Base-by-base conservation (phyloP, 306 rosid species). In the Argentina anserina region DNA sequence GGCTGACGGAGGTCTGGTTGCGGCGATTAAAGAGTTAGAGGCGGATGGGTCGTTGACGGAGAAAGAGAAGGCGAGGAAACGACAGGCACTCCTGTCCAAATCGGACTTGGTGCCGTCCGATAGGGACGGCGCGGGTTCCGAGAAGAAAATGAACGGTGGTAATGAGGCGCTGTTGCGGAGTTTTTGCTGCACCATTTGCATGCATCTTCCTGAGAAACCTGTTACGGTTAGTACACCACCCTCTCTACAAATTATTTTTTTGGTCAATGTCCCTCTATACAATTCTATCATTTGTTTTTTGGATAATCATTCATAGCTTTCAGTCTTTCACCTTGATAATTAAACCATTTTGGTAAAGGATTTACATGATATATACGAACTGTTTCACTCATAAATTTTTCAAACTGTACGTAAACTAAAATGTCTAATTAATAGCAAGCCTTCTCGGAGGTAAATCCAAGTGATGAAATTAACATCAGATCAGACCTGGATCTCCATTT, bases 161-260 rank as follows among this genome's bases (percentile, higher is more conserved):
- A 60, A 60, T 60, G 65, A 60, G 5, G 39, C 36, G 1, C 40
- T 60, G 23, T 9, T 6, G 8, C 10, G 25, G 41, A 33, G 11
- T 3, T 33, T 33, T 18, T 31, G 37, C 25, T 67, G 71, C 56
- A 15, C 58, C 9, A 26, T 67, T 1, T 67, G 71, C 58, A 67
- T 28, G 71, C 40, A 45, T 1, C 4, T 67, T 0, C 56, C 40
- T 0, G 56, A 67, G 29, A 45, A 40, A 28, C 58, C 71, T 9
- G 58, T 67, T 45, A 67, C 56, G 71, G 71, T 67, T 67, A 49
- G 71, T 67, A 33, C 29, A n/a, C 50, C 29, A 65, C 45, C n/a
- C n/a, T 2, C 69, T 39, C 5, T 6, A 6, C 46, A 63, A 0
- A 52, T n/a, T n/a, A n/a, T n/a, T n/a, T n/a, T n/a, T n/a, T n/a